Evolutionary conservation across 2,329 filamentous ascomycete species (phyloP).

Genomic region (Clarireedia hainanense): DNA sequence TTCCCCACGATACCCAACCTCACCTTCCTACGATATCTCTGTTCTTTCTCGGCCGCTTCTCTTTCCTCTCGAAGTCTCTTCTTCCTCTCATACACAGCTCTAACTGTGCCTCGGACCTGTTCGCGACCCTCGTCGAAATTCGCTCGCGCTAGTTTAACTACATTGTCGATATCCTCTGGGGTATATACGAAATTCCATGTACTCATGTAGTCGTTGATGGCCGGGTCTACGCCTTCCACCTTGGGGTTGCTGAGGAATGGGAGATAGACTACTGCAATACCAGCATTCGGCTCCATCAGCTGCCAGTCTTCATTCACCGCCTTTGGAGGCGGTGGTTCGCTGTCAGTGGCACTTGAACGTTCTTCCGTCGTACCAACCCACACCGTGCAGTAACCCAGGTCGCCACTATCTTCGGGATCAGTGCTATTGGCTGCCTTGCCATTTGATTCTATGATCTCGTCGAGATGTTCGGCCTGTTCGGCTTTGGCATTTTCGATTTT

Average conservation of each 20-base stretch:
- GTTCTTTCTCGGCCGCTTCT: slow-evolving; percentile 35
- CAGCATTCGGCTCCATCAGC: slow-evolving; percentile 68
- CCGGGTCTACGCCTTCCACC: slow-evolving; percentile 75
- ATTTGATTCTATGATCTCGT: slow-evolving; percentile 25
- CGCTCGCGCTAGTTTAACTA: slow-evolving; percentile 71
- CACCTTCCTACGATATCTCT: slow-evolving; percentile 39
- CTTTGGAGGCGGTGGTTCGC: slow-evolving; percentile 35
- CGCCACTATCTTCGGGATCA: slow-evolving; percentile 39
- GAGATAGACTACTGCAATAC: slow-evolving; percentile 84
- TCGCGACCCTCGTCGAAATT: slow-evolving; percentile 82
- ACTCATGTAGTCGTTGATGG: slow-evolving; percentile 74
- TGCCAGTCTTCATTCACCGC: slow-evolving; percentile 56
- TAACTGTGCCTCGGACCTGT: slow-evolving; percentile 68
- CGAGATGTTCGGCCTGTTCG: slow-evolving; percentile 35
- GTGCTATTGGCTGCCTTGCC: slow-evolving; percentile 12
- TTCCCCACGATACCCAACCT: slow-evolving; percentile 45
- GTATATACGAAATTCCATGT: slow-evolving; percentile 99
- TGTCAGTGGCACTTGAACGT: slow-evolving; percentile 45
- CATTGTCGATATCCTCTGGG: slow-evolving; percentile 78
- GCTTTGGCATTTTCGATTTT: slow-evolving; percentile 55
- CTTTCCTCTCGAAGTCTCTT: slow-evolving; percentile 55
- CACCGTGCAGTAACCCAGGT: slow-evolving; percentile 84
- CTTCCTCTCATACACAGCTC: slow-evolving; percentile 90
- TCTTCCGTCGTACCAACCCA: slow-evolving; percentile 88
- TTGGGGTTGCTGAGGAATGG: slow-evolving; percentile 79